Evolutionary conservation across 2,329 filamentous ascomycete species (phyloP).

Genomic region (Alternaria angustiovoidea): DNA sequence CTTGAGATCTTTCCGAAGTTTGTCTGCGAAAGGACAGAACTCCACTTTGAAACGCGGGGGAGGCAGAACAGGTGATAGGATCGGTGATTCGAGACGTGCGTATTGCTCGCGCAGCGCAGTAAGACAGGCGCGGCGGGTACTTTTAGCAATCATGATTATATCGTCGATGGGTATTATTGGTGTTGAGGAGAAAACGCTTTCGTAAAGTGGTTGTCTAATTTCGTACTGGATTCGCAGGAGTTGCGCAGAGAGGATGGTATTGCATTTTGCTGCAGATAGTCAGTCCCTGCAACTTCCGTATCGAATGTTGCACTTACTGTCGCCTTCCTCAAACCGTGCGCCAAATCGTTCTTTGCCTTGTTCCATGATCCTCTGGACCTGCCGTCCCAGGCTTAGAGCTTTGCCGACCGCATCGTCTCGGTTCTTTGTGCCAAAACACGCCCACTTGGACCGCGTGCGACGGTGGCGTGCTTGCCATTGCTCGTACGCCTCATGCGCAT

Average conservation of each 20-base stretch:
- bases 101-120: slow-evolving; percentile 42
- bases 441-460: slow-evolving; percentile 35
- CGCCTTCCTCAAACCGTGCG: slow-evolving; percentile 42
- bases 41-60: slow-evolving; percentile 47
- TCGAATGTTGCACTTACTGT: slow-evolving; percentile 30
- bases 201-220: slow-evolving; percentile 40
- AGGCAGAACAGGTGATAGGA: slow-evolving; percentile 34
- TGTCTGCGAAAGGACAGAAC: slow-evolving; percentile 43
- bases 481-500: slow-evolving; percentile 44
- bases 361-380: slow-evolving; percentile 38
- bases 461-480: slow-evolving; percentile 36
- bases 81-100: slow-evolving; percentile 33
- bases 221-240: slow-evolving; percentile 46
- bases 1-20: slow-evolving; percentile 38
- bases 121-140: slow-evolving; percentile 43
- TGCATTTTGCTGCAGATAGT: slow-evolving; percentile 39
- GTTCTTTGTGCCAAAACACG: slow-evolving; percentile 33
- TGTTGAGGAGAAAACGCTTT: slow-evolving; percentile 34
- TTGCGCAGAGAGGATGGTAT: slow-evolving; percentile 42
- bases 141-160: slow-evolving; percentile 41
- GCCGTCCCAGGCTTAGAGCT: slow-evolving; percentile 38
- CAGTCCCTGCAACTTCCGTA: slow-evolving; percentile 12
- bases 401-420: slow-evolving; percentile 40
- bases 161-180: slow-evolving; percentile 36
- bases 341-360: slow-evolving; percentile 39